Base-by-base conservation (phyloP, 352 stramenopile species). In the Phytophthora rubi region DNA sequence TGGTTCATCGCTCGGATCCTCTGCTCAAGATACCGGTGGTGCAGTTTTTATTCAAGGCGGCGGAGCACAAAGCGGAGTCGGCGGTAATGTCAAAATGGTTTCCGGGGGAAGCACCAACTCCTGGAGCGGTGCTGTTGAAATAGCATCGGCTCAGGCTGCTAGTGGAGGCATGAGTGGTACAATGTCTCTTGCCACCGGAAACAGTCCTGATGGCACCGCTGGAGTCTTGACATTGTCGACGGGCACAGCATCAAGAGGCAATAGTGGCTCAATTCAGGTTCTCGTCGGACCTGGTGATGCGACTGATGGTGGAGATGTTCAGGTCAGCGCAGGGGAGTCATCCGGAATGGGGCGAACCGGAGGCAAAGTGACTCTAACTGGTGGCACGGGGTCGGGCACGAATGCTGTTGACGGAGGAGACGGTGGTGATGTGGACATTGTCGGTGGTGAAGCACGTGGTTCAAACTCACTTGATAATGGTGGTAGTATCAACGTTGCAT, bases 351-450 rank as follows among this genome's bases (percentile, higher is more conserved):
- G 80, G 10, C 82, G 76, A 53, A 59, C 71, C 16, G 85, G 86
- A 65, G 86, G 86, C 1, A 85, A 80, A 33, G 79, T 89, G 6
- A 62, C 44, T 7, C 18, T 93, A 47, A 70, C 54, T 66, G 85
- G 74, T 66, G 85, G 85, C n/a, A 62, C 78, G 12, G 82, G 81
- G 3, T 90, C 89, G 21, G 90, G 77, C 53, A 82, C 88, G 47
- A 87, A 98, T 72, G 77, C 83, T 6, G 88, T 75, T 26, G 95
- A 98, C 69, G 96, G 95, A 62, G 96, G 96, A 55, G 90, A 97
- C 64, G 96, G 96, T 21, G 94, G 94, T 30, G 77, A 85, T 53
- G 71, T 98, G 28, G 71, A 80, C 23, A 80, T 99, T 33, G 73
- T 70, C 18, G 94, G 94, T 53, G 96, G 96, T 23, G 83, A 97